Evolutionary conservation across 116 monocot species (phyloP), one percentile per base, ranked within the genome.

Genomic region (Papilionanthe hybrid): DNA sequence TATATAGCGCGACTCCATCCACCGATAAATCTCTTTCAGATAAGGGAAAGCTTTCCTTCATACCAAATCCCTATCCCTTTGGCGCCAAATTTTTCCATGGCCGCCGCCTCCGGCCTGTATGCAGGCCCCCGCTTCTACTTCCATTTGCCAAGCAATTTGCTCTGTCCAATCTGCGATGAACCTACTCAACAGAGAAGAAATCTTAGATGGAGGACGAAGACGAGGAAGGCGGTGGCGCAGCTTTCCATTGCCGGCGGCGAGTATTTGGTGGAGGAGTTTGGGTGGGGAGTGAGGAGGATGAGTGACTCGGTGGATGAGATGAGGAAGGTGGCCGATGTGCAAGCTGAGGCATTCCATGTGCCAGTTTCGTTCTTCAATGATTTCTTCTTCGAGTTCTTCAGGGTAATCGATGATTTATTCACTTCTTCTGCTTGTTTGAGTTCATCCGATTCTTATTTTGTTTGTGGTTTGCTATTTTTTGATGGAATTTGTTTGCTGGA

Each of bases 221-320:
- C 63, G 42, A 13, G 57, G 48, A 75, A 72, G 43, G 73, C 42
- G 20, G 9, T 18, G 20, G 9, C 17, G 32, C 30, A 37, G 1
- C 71, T 71, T 17, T 37, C 71, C 9, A n/a, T 20, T 9, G 44
- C 20, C 42, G 43, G 18, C 37, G 37, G 43, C 20, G 58, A 72
- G 75, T 90, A 90, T 68, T 50, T 96, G 75, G 86, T 79, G 75
- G 82, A 79, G 41, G 90, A 86, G 78, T 90, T 79, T 72, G 94
- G 93, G 20, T 96, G 96, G 96, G 90, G 94, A 15, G 94, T 96
- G 72, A 88, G 96, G 81, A 90, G 87, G 72, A 86, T 92, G 92
- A 58, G 9, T 18, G 41, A 81, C 83, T 84, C 78, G 0, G 83
- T 76, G 25, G 92, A 93, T 37, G 96, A 96, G 87, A 84, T 96